A percentile compares a stretch with the other conserved stretches of the same genome.
phyloP scores from a whole-genome alignment of 208 protist genomes.

The Acanthamoeba divionensis region DNA sequence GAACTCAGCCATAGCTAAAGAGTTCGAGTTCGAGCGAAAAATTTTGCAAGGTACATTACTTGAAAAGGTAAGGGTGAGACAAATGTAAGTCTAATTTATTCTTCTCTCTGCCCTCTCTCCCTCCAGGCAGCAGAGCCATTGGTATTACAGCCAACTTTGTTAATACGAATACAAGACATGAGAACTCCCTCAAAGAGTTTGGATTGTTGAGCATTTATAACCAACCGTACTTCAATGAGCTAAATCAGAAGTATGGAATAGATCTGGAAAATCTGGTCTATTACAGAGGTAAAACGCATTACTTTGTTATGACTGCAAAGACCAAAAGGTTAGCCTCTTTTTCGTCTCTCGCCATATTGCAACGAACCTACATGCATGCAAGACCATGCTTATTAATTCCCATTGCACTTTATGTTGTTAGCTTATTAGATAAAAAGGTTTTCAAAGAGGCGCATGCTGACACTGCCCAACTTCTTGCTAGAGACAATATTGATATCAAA shows the following conservation, averaged over 20 bases:
- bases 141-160: slow-evolving; percentile 59
- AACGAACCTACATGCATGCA: too few relatives aligned
- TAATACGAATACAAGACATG: neutral
- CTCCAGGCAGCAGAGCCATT: slow-evolving; percentile 32
- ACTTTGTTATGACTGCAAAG: slow-evolving; percentile 59
- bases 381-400: too few relatives aligned
- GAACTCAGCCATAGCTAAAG: neutral
- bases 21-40: slow-evolving; percentile 41
- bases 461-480: neutral
- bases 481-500: neutral
- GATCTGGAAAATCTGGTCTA: slow-evolving; percentile 58
- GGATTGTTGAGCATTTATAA: slow-evolving; percentile 19
- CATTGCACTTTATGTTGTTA: neutral
- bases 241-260: slow-evolving; percentile 46
- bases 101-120: neutral
- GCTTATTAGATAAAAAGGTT: neutral
- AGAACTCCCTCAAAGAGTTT: slow-evolving; percentile 42
- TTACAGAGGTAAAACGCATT: slow-evolving; percentile 54
- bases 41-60: slow-evolving; percentile 37
- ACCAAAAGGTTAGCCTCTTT: neutral
- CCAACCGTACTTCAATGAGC: slow-evolving; percentile 52
- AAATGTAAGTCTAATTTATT: too few relatives aligned
- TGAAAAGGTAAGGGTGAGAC: neutral
- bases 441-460: neutral
- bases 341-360: too few relatives aligned